Base-by-base conservation (phyloP, 768 basidiomycete species). In the Daedalea quercina region DNA sequence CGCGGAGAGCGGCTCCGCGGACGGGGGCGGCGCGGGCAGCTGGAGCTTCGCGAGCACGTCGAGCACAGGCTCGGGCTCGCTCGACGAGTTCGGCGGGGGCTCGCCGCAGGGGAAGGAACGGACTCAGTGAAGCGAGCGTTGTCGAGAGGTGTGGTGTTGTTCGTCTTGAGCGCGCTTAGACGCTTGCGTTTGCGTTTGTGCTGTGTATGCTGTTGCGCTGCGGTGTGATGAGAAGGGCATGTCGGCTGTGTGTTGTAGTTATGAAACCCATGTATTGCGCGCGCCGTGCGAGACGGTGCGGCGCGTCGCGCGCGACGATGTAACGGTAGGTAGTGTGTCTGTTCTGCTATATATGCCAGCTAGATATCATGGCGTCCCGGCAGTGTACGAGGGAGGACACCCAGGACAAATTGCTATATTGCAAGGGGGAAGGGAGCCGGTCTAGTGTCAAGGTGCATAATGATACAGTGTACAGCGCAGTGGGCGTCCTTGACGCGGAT, bases 1-100 rank as follows among this genome's bases (percentile, higher is more conserved):
- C 49, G 78, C 74, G 3, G 61, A 60, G 13, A 73, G 74, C 19
- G 75, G 76, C 7, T 55, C 55, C 9, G 26, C 56, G 20, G 65
- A 60, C 37, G 60, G 54, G 24, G 55, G 59, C 25, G 64, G 60
- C 25, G 52, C 54, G 44, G 60, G 55, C 24, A 62, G 59, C 22
- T 66, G 65, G 65, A 66, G 63, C 53, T 66, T 66, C 52, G 59
- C 63, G 34, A 66, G 65, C 55, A 55, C 58, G 33, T 64, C 63
- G 47, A 66, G 65, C 35, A 57, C 58, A 28, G 57, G 61, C 46
- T 63, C 61, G 34, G 57, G 61, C 46, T 63, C 61, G 8, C 45
- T 54, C 17, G 61, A 60, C 45, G 65, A 63, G 48, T 55, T 25
- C 53, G 55, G 15, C 47, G 60, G 12, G 23, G 54, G 25, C 33